A percentile compares a stretch with the other conserved stretches of the same genome.
phyloP scores from a whole-genome alignment of 2,329 filamentous ascomycete species.

The Chrysoporthe austroafricana region DNA sequence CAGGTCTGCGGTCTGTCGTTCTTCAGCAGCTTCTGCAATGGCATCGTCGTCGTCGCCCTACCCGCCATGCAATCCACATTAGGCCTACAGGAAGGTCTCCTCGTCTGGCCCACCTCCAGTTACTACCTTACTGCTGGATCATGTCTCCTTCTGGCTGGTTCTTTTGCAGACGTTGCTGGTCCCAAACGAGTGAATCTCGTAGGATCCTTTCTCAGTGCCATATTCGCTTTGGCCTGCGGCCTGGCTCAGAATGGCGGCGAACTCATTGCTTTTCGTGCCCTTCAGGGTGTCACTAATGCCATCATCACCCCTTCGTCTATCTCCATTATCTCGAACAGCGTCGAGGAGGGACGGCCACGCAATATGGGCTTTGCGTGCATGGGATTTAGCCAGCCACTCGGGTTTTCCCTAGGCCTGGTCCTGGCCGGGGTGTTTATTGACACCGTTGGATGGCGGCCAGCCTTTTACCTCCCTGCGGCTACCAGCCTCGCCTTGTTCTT shows the following conservation, averaged over 20 bases:
- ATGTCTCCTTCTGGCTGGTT: conserved; percentile 43
- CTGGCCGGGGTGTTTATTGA: conserved; percentile 53
- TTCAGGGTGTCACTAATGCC: conserved; percentile 45
- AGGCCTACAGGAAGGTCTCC: conserved; percentile 38
- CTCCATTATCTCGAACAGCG: conserved; percentile 38
- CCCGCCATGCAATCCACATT: conserved; percentile 46
- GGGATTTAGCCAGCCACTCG: conserved; percentile 51
- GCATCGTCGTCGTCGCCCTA: conserved; percentile 45
- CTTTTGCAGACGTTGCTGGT: conserved; percentile 44
- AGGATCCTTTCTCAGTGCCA: conserved; percentile 38
- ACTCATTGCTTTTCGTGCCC: conserved; percentile 43
- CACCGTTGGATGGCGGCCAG: conserved; percentile 51
- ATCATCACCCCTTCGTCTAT: conserved; percentile 43
- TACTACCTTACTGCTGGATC: conserved; percentile 42
- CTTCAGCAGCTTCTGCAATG: conserved; percentile 35
- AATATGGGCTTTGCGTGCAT: conserved; percentile 49
- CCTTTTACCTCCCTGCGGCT: conserved; percentile 47
- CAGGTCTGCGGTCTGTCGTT: conserved; percentile 36
- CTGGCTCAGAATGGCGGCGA: conserved; percentile 38
- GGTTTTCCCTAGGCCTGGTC: conserved; percentile 55
- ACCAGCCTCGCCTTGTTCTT: conserved; percentile 42
- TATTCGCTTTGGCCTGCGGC: conserved; percentile 40
- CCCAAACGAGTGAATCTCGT: conserved; percentile 38
- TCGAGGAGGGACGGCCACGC: conserved; percentile 40
- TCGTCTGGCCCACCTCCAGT: conserved; percentile 46